Conservation (phyloP, 2,329 filamentous ascomycete genomes). For the Fusarium musae region DNA sequence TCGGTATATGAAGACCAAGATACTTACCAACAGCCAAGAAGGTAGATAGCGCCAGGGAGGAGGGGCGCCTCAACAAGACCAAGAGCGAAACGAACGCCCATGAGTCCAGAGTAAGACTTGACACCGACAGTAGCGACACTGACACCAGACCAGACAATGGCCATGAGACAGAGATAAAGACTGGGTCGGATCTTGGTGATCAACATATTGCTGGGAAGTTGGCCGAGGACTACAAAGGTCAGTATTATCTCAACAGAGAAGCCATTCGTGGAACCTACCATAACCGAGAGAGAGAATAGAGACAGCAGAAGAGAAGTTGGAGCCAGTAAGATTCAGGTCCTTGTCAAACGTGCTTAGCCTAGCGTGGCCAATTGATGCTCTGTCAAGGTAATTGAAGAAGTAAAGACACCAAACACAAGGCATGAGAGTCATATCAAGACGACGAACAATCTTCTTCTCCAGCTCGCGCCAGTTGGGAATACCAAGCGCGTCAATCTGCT, state of each 20-base stretch:
- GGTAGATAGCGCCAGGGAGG: slow-evolving; percentile 10
- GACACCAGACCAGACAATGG: slow-evolving; percentile 13
- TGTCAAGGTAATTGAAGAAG: slow-evolving; percentile 24
- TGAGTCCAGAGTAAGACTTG: slow-evolving; percentile 7
- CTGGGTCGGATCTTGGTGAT: slow-evolving; percentile 17
- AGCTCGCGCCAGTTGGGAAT: slow-evolving; percentile 16
- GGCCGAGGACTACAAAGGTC: not conserved
- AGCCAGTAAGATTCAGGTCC: not conserved
- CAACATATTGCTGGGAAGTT: slow-evolving; percentile 17
- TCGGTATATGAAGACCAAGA: too few species aligned
- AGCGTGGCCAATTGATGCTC: slow-evolving; percentile 10
- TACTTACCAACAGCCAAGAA: slow-evolving; percentile 8
- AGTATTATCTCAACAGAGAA: not conserved
- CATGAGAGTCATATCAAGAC: slow-evolving; percentile 20
- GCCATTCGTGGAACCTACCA: not conserved
- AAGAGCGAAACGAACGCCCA: slow-evolving; percentile 15
- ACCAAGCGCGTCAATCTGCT: slow-evolving; percentile 12
- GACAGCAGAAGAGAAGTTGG: slow-evolving; percentile 16
- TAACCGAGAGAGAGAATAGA: slow-evolving; percentile 23
- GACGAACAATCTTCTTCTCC: slow-evolving; percentile 18
- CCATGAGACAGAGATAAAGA: slow-evolving; percentile 13
- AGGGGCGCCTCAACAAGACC: slow-evolving; percentile 17
- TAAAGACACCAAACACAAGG: slow-evolving; percentile 22
- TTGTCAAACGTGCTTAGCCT: slow-evolving; percentile 1
- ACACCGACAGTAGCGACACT: slow-evolving; percentile 10